These are phyloP conservation scores for Microcyclosporella mali DNA, from an alignment of 2,329 filamentous ascomycete species.

Conservation along the genomic window DNA sequence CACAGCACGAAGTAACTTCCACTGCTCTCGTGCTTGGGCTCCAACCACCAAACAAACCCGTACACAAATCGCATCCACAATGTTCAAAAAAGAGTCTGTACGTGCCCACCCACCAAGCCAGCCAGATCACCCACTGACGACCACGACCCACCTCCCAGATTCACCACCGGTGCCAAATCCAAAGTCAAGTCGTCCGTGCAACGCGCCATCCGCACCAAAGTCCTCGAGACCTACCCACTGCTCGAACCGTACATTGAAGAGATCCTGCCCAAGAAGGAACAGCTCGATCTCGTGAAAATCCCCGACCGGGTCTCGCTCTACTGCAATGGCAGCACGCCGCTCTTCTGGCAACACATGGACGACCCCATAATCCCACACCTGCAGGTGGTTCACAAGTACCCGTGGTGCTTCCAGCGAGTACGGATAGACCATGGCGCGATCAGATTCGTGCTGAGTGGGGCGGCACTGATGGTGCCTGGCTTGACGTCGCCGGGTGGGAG, in stretches of 20 bases:
- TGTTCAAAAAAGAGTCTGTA: constrained; percentile 90
- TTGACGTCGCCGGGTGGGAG: constrained; percentile 77
- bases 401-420: constrained; percentile 72
- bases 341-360: constrained; percentile 86
- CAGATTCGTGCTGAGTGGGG: constrained; percentile 88
- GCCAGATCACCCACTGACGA: not conserved
- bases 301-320: constrained; percentile 88
- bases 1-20: not conserved
- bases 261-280: constrained; percentile 89
- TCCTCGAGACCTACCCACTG: constrained; percentile 78
- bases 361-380: constrained; percentile 81
- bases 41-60: constrained; percentile 1
- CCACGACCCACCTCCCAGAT: too few species aligned
- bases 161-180: constrained; percentile 72
- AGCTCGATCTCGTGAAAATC: constrained; percentile 85
- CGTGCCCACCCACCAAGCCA: constrained; percentile 5
- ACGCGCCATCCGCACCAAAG: constrained; percentile 73
- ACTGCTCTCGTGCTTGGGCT: not conserved
- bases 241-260: constrained; percentile 86
- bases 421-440: constrained; percentile 94
- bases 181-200: constrained; percentile 98
- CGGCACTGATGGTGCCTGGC: constrained; percentile 92
- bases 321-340: constrained; percentile 66
- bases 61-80: constrained; percentile 32
- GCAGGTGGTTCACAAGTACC: constrained; percentile 82